Evolutionary conservation across 2,329 filamentous ascomycete genomes (phyloP), one percentile per base, ranked within the genome.

Genomic region (Sarocladium oryzae): DNA sequence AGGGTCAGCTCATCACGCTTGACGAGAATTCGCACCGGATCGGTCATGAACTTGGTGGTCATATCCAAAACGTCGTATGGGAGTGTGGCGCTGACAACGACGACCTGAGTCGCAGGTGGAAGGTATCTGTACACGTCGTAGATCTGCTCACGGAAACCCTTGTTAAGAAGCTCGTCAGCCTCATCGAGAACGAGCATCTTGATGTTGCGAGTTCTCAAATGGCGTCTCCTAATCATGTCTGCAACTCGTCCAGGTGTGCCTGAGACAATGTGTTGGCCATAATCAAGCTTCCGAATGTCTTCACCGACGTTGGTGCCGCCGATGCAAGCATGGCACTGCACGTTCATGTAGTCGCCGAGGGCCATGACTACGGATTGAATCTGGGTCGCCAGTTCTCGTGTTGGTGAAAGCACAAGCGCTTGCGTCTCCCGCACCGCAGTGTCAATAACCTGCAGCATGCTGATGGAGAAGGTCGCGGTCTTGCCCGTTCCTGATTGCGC

Each of bases 291-390:
- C 68, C 89, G 86, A 61, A 99, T 99, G 66, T 99, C 93, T 67
- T 97, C 93, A 61, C 93, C 90, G 33, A 99, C 91, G 65, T 96
- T 97, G 59, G 93, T 99, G 54, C 93, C 93, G 59, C 93, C 93
- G 63, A 99, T 97, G 71, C 93, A 99, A 54, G 93, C 92, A 64
- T 99, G 93, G 73, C 93, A 99, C 72, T 99, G 91, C 3, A 99
- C 89, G 66, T 96, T 96, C 93, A 99, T 97, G 77, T 96, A 99
- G 71, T 99, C 93, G 58, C 93, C 93, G n/a, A 99, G 82, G n/a
- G 93, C 93, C 84, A 97, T 95, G 60, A 99, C 88, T 54, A 99
- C 93, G 32, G 89, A 96, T 73, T 99, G 93, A 58, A 99, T 99
- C 73, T 99, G 93, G 24, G 92, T 96, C 41, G 93, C 93, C 57